Percentiles rank a stretch among this genome's conserved stretches.
phyloP scores from a whole-genome alignment of 352 stramenopile genomes.

The Phytophthora melonis region DNA sequence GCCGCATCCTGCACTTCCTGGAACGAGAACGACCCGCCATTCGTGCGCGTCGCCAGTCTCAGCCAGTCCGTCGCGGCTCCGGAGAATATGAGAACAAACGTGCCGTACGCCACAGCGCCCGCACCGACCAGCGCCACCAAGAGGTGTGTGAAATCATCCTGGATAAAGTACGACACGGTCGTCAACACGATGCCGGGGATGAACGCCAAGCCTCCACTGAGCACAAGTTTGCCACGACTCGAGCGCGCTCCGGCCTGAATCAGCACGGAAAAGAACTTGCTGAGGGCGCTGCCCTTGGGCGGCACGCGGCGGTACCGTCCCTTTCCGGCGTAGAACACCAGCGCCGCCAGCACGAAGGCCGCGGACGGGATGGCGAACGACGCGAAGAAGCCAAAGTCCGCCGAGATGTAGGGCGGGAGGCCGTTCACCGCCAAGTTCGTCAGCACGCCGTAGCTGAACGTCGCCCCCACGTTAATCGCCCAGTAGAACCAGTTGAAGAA shows the following conservation, averaged over 20 bases:
- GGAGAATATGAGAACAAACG: conserved; percentile 71
- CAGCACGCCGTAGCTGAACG: conserved; percentile 92
- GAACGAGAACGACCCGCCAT: conserved; percentile 63
- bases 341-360: conserved; percentile 80
- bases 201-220: conserved; percentile 79
- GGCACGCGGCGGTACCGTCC: conserved; percentile 70
- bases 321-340: conserved; percentile 84
- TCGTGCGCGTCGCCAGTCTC: conserved; percentile 48
- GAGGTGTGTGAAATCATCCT: conserved; percentile 66
- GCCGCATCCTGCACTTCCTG: conserved; percentile 75
- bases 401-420: conserved; percentile 81
- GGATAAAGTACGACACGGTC: conserved; percentile 83
- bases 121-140: conserved; percentile 63
- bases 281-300: conserved; percentile 81
- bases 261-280: conserved; percentile 77
- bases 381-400: conserved; percentile 88
- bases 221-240: conserved; percentile 69
- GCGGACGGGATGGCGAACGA: conserved; percentile 89
- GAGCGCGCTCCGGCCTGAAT: conserved; percentile 67
- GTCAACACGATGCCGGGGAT: conserved; percentile 80
- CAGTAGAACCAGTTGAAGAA: conserved; percentile 97
- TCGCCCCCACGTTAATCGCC: conserved; percentile 93
- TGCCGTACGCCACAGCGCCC: conserved; percentile 70
- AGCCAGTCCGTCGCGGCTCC: conserved; percentile 75
- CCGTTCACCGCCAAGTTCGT: conserved; percentile 93